Evolutionary conservation across 139 green algal genomes (phyloP), one percentile per base, ranked within the genome.

Genomic region (Edaphochlamys debaryana): DNA sequence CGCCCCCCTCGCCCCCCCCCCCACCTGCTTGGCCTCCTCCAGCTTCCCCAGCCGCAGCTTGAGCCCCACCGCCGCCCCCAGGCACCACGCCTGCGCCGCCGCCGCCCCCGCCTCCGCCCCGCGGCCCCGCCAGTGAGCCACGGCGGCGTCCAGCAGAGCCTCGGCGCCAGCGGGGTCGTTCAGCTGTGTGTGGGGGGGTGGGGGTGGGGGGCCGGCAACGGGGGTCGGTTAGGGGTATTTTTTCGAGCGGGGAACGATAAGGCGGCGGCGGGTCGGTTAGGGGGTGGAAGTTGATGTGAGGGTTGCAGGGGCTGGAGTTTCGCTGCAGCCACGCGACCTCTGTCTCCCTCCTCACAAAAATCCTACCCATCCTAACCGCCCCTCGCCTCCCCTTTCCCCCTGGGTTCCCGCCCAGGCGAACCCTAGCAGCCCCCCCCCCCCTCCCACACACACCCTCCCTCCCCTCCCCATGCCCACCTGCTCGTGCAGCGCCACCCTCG

Each of bases 21-120:
- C n/a, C 52, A 79, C 72, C 72, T 81, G 58, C 60, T 81, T 71
- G 30, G 75, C 75, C 60, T 81, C 75, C n/a, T 71, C 74, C 29
- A 87, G 60, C 68, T 89, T 89, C n/a, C 89, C 80, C 54, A 89
- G 85, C 87, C 91, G 85, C 62, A 96, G 84, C 80, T 92, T 90
- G 58, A 96, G 80, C 15, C 75, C 70, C 17, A 93, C 90, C 79
- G 95, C 84, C 20, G 64, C 78, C 54, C 92, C 67, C 48, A 96
- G 84, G 67, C 94, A 95, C 87, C 89, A 94, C 30, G 60, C 69
- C 29, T 88, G 56, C 42, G 77, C 58, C 29, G 85, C 23, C 48
- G 58, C 45, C 77, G 73, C 62, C 68, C 81, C 69, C 23, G 83
- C 32, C 54, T 63, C 17, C 68, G 54, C 40, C 60, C 67, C 60